Evolutionary conservation across 2,329 filamentous ascomycete species (phyloP).

Genomic region (Ceratocystis huliohia): DNA sequence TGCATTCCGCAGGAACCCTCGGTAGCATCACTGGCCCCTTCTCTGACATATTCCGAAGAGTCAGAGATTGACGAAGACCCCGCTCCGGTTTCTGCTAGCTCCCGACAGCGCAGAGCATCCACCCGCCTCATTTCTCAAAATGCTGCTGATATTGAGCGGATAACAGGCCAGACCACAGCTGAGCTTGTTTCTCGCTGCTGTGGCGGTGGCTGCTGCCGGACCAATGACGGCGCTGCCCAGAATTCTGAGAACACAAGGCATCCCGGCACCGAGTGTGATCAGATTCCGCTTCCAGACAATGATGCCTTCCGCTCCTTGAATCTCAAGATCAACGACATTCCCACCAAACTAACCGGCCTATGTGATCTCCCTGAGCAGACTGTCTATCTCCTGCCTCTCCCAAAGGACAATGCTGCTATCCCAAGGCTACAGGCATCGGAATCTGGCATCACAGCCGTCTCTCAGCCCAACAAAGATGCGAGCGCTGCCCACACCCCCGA

Average conservation of each 20-base stretch:
- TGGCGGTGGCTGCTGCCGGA: constrained; percentile 51
- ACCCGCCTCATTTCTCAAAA: constrained; percentile 55
- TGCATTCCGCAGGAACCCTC: constrained; percentile 32
- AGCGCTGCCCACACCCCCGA: neutral
- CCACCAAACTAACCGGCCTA: constrained; percentile 58
- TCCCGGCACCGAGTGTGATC: constrained; percentile 32
- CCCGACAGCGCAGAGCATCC: constrained; percentile 50
- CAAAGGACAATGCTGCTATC: constrained; percentile 24
- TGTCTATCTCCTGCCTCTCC: constrained; percentile 53
- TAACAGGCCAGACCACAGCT: constrained; percentile 51
- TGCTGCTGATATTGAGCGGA: constrained; percentile 48
- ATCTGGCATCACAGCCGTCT: constrained; percentile 10
- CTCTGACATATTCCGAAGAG: constrained; percentile 50
- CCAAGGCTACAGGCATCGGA: constrained; percentile 14
- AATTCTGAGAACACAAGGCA: constrained; percentile 29
- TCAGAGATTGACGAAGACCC: constrained; percentile 46
- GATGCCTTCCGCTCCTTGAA: constrained; percentile 69
- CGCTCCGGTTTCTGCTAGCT: constrained; percentile 30
- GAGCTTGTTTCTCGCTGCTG: constrained; percentile 51
- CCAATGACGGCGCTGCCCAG: constrained; percentile 33
- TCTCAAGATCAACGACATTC: constrained; percentile 63
- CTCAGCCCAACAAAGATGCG: neutral
- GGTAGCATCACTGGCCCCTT: constrained; percentile 43
- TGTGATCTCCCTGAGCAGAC: constrained; percentile 51
- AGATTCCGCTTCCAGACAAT: constrained; percentile 57